Base-by-base conservation (phyloP, 108 stramenopile genomes). In the Stephanodiscus triporus region DNA sequence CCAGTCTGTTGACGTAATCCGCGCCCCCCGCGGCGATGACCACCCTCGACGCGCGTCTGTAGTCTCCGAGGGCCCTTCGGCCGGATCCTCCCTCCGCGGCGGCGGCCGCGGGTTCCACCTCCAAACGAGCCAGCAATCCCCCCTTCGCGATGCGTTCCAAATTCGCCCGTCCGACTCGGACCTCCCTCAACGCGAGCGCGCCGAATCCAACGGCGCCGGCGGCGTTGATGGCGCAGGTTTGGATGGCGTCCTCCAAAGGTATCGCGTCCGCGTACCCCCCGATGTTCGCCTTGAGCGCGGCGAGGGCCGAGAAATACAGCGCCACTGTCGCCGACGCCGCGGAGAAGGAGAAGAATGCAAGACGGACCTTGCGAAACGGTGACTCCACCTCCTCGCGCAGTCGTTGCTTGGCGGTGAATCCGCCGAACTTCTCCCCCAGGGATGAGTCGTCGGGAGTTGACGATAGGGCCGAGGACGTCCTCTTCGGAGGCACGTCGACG, bases 321-420 rank as follows among this genome's bases (percentile, higher is more conserved):
- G 94, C 94, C 8, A 84, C 75, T 63, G 84, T 43, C 5, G 94
- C 94, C 19, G 88, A 89, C 34, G 62, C 81, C 2, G 78, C 63
- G 1, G 84, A 85, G n/a, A 76, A 67, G 0, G 71, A 84, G 77
- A 95, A 95, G 84, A 92, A 89, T 9, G 80, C 61, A 3, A 95
- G 66, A 14, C 94, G 88, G 16, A 92, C 91, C 51, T 87, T 88
- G 0, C 94, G 89, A 80, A 95, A 95, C 20, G 94, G 91, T 9
- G 87, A 88, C 66, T 95, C 94, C 9, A 95, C 82, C 68, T 95
- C 91, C 66, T 95, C 94, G 26, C 94, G 84, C 5, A 95, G 75
- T 6, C 94, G 83, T 70, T 95, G 94, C 66, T 95, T 95, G 54
- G 84, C 89, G n/a, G 94, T 95, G 65, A 84, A 95, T 9, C 91